Evolutionary conservation across 495 filamentous ascomycete species (phyloP), one percentile per base, ranked within the genome.

Genomic region (Hypoxylon trugodes): DNA sequence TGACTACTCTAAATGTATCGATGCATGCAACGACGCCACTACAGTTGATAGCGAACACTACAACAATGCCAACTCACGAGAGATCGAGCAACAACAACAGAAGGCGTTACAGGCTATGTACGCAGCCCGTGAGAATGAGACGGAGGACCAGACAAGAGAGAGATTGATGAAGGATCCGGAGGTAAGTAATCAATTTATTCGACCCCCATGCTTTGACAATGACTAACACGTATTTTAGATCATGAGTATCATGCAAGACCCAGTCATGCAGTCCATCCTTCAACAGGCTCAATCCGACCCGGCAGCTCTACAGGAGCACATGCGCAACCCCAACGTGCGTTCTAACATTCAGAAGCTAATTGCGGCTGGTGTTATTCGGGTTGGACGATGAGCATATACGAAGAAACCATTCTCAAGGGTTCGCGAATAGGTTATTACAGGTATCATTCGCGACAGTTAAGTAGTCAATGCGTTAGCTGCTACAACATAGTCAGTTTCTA

Each of bases 261-360:
- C 95, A 3, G 87, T 98, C 69, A 98, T 98, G 96, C 92, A 98
- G 76, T 90, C 89, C 71, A 98, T 98, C 66, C 86, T 98, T 33
- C 90, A 95, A 74, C 92, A 97, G 79, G 95, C 95, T 43, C 97
- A 98, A 81, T 87, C 86, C 41, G 91, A 98, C 73, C 95, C 95
- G 3, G 88, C 88, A 18, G 93, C 96, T 19, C 81, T 99, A 67
- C 88, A 93, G 65, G 93, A 98, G 69, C 95, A 99, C 77, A 96
- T 98, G 92, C 91, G 89, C 82, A 98, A 97, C 79, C 81, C 89
- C 6, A 83, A 81, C 60, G 90, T 98, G 60, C 83, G 87, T 50
- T 84, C 82, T 59, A 94, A 96, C 81, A 90, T 98, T 52, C 91
- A 94, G 81, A 96, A 96, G 74, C 78, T 98, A 66, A 87, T 96